Conservation (phyloP, 768 basidiomycete species). For the Kwoniella sp. region DNA sequence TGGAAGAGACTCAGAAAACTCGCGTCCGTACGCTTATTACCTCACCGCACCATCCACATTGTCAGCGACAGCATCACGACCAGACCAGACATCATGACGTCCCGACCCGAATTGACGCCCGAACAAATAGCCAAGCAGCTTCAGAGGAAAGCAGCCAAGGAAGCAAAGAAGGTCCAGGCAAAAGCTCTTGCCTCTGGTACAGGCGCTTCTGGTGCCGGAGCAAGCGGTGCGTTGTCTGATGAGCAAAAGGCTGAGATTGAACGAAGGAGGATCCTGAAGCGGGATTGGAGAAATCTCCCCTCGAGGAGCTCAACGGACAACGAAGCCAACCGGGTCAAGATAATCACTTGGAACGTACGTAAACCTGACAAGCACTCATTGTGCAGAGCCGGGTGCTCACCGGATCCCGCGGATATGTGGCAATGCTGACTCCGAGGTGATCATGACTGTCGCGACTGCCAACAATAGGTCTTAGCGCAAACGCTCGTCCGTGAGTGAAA, state of each 20-base stretch:
- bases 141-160: slow-evolving; percentile 43
- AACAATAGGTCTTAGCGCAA: slow-evolving; percentile 49
- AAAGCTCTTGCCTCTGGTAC: slow-evolving; percentile 5
- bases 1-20: no score
- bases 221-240: slow-evolving; percentile 6
- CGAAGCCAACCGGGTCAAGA: slow-evolving; percentile 22
- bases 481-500: slow-evolving; percentile 49
- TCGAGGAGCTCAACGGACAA: not conserved
- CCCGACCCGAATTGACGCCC: slow-evolving; percentile 34
- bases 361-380: not conserved
- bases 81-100: slow-evolving; percentile 5
- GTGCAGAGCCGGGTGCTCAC: not conserved
- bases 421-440: not conserved
- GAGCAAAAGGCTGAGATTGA: slow-evolving; percentile 27
- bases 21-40: no score
- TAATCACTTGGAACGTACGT: slow-evolving; percentile 55
- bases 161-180: slow-evolving; percentile 37
- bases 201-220: slow-evolving; percentile 18
- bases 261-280: slow-evolving; percentile 34
- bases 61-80: not conserved
- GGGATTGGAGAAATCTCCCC: slow-evolving; percentile 39
- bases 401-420: no score
- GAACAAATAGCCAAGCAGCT: slow-evolving; percentile 39
- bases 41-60: not conserved
- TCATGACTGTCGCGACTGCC: not conserved